Base-by-base conservation (phyloP, 2,329 filamentous ascomycete species). In the Aspergillus terreus region DNA sequence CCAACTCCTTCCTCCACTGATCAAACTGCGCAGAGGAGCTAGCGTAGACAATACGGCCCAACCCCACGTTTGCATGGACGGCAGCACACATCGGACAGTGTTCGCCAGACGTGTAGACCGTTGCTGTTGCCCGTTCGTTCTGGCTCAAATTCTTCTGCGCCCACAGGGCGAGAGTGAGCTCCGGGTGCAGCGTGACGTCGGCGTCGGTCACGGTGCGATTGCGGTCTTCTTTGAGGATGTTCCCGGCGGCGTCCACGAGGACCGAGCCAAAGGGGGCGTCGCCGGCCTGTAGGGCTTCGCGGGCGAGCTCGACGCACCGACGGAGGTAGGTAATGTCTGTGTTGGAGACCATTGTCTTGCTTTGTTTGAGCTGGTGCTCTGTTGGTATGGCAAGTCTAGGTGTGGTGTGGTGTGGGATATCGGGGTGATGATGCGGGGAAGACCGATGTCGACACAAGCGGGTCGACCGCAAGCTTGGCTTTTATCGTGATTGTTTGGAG, bases 21-120 rank as follows among this genome's bases (percentile, higher is more conserved):
- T 38, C 23, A 46, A 55, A 45, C 35, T 58, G 56, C 15, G 30
- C 38, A 36, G 51, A 27, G n/a, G 56, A 58, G 27, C 49, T 53
- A 3, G 56, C 56, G 21, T 56, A 58, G 3, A 58, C 47, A 21
- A 58, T 58, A 12, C 54, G 49, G 1, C 56, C 56, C 21, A 58
- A 10, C 2, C 56, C 56, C 21, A 47, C 56, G 45, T 53, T 50
- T 4, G 56, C 54, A 36, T 58, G 56, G 15, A 49, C 44, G 35
- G 49, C 21, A 9, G 55, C 12, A 27, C 55, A 58, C 55, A 58
- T 58, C 10, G 55, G 53, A 35, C 55, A 58, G 35, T 58, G 55
- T 35, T 58, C 55, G 38, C 53, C 51, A 10, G 55, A 58, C 4
- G 55, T 58, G 46, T 58, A 58, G 23, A 58, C 51, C 0, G 53